Evolutionary conservation across 306 rosid genomes (phyloP).

Genomic region (Hylodesmum podocarpum): DNA sequence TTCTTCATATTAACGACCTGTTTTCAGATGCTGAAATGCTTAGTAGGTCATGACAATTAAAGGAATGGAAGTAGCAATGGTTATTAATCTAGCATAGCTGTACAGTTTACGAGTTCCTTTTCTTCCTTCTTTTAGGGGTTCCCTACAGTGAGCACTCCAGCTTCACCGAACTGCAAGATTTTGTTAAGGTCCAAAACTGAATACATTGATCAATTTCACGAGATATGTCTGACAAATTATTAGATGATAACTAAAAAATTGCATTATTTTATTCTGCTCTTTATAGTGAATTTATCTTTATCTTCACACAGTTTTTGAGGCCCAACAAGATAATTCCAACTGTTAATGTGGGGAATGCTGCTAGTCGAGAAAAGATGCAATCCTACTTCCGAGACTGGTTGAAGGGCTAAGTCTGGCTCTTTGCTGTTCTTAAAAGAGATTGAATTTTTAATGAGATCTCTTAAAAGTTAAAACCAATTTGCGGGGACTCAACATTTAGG

Average conservation of each 20-base stretch:
- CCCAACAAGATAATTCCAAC: constrained; percentile 62
- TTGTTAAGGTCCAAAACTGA: constrained; percentile 49
- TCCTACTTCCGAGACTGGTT: constrained; percentile 54
- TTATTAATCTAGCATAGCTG: neutral
- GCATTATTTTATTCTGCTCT: neutral
- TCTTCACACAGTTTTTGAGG: constrained; percentile 42
- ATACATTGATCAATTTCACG: neutral
- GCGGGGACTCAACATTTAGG: constrained; percentile 6
- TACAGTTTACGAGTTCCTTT: constrained; percentile 16
- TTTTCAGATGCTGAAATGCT: constrained; percentile 9
- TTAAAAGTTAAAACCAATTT: neutral
- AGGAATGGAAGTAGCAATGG: neutral
- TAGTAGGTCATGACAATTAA: neutral
- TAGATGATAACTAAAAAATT: neutral
- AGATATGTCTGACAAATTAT: neutral
- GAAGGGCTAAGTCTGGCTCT: constrained; percentile 24
- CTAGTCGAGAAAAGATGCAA: constrained; percentile 60
- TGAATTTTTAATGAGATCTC: neutral
- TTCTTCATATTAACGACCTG: neutral
- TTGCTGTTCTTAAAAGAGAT: neutral
- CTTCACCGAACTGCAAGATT: constrained; percentile 53
- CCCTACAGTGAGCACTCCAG: constrained; percentile 70
- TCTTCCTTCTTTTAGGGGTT: constrained; percentile 45
- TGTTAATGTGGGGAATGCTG: constrained; percentile 46
- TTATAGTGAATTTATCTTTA: constrained; percentile 13